Base-by-base conservation (phyloP, 345 rosid species). In the Boechera stricta region DNA sequence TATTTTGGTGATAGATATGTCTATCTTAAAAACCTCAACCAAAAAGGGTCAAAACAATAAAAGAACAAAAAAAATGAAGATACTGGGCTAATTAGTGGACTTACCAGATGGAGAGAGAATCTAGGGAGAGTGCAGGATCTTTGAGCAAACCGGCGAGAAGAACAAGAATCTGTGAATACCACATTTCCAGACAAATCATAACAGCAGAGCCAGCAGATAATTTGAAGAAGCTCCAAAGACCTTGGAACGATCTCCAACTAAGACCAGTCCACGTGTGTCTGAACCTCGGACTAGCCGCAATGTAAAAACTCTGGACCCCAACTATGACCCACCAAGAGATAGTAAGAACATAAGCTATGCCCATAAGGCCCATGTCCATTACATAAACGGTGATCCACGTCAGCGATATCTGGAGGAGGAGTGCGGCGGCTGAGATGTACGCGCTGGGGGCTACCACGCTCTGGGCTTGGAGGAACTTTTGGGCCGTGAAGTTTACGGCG, bases 321-420 rank as follows among this genome's bases (percentile, higher is more conserved):
- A 94, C 91, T 0, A 94, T 86, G 5, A 90, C 69, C 91, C 96
- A 94, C 98, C 98, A 94, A 1, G 96, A 88, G 36, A 91, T 55
- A 68, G 94, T 94, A 39, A 94, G 75, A 52, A 80, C 92, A 71
- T 90, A 69, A 2, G 96, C 85, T 0, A 89, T 89, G 2, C 98
- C 96, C 10, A 91, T 38, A 69, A 91, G 72, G 0, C 93, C 92
- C 51, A 79, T 5, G 0, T 84, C 88, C 13, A 86, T 42, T 31
- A 77, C 59, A 72, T 80, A 79, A 38, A 85, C 85, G 2, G 77
- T 84, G 2, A 81, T 29, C 93, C 93, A 91, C 56, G 89, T 85
- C 12, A 91, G 52, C 18, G 80, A 35, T 1, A 91, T 77, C 81
- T 91, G 90, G 24, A 86, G 32, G 24, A 57, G 52, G 0, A 87